phyloP scores from a whole-genome alignment of 148 eudicot species.

The Tetragonia tetragonoides region DNA sequence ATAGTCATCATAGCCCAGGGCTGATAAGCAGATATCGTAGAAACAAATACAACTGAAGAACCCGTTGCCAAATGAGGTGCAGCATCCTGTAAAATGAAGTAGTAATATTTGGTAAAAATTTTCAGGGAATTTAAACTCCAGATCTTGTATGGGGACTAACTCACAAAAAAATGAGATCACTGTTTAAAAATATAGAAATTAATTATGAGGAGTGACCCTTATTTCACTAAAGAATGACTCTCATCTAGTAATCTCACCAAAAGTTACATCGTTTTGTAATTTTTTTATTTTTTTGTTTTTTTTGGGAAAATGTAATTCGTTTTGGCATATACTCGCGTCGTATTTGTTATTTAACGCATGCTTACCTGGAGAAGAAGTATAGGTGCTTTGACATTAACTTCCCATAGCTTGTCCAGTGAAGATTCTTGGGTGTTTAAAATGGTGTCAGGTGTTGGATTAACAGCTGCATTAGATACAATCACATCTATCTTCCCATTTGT shows the following conservation, averaged over 20 bases:
- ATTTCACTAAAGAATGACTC: no score
- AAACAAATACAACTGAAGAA: conserved; percentile 62
- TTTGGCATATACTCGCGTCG: background rate
- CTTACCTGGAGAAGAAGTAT: conserved; percentile 66
- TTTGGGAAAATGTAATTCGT: no score
- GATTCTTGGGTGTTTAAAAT: conserved; percentile 62
- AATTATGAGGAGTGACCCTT: no score
- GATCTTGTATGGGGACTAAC: no score
- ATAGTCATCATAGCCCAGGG: conserved; percentile 47
- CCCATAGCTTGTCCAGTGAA: conserved; percentile 81
- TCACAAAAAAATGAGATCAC: no score
- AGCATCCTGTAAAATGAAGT: conserved; percentile 50
- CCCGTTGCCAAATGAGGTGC: conserved; percentile 61
- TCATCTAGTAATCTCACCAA: no score
- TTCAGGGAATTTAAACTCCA: no score
- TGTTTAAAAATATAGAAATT: no score
- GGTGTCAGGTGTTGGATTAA: conserved; percentile 51
- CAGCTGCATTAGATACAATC: conserved; percentile 73
- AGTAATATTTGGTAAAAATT: no score
- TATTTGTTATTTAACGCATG: no score
- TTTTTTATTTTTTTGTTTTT: no score
- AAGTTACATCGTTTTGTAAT: no score
- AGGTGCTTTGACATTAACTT: conserved; percentile 69
- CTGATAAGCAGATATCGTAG: conserved; percentile 50
- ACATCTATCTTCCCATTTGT: conserved; percentile 78